These are phyloP conservation scores for Cyclotella baltica DNA, from an alignment of 108 stramenopile species.

Conservation along the genomic window DNA sequence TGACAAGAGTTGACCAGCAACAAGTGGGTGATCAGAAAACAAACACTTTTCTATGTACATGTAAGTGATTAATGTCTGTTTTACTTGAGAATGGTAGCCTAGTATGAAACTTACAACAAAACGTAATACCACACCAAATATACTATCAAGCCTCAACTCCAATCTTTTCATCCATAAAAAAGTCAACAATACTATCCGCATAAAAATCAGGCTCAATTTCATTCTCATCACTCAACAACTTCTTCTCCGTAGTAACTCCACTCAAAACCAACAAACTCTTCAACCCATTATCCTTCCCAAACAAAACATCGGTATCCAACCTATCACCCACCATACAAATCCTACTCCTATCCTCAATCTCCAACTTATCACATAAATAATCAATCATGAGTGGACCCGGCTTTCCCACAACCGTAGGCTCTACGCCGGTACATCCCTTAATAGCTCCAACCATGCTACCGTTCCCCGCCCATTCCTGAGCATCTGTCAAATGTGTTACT, in stretches of 20 bases:
- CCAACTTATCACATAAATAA: slow-evolving; percentile 91
- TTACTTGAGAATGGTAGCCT: too few relatives aligned
- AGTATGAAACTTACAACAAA: too few relatives aligned
- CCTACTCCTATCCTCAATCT: slow-evolving; percentile 72
- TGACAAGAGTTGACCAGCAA: too few relatives aligned
- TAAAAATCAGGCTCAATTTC: slow-evolving; percentile 95
- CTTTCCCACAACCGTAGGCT: slow-evolving; percentile 97
- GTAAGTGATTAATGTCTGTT: too few relatives aligned
- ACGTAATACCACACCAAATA: too few relatives aligned
- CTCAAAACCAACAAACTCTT: slow-evolving; percentile 93
- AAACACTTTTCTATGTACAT: too few relatives aligned
- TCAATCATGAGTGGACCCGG: slow-evolving; percentile 98
- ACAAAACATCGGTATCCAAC: slow-evolving; percentile 97
- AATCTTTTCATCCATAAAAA: slow-evolving; percentile 64
- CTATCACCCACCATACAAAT: slow-evolving; percentile 99
- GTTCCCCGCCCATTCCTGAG: slow-evolving; percentile 99
- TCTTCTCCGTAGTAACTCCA: slow-evolving; percentile 95
- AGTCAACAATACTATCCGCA: slow-evolving; percentile 95
- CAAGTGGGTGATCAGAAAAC: too few relatives aligned
- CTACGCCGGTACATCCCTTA: slow-evolving; percentile 97
- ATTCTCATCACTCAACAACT: slow-evolving; percentile 91
- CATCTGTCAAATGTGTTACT: slow-evolving; percentile 97
- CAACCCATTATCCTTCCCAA: slow-evolving; percentile 96
- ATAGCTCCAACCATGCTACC: slow-evolving; percentile 97
- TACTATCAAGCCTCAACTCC: slow-evolving; percentile 34